phyloP scores from a whole-genome alignment of 345 rosid species.

The Eucalyptus cloeziana region DNA sequence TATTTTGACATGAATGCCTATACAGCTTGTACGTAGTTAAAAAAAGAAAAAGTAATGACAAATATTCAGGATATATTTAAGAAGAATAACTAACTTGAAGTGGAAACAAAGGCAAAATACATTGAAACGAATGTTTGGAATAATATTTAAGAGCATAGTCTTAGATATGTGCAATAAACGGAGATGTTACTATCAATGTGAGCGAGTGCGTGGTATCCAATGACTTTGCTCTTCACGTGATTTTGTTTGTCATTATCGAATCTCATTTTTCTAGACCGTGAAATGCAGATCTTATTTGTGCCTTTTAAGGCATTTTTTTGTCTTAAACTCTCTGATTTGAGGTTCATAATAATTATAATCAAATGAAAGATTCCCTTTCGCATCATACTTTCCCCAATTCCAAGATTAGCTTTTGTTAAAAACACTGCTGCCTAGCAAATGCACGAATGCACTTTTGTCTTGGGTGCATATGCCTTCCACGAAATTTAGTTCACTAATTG shows the following conservation, averaged over 20 bases:
- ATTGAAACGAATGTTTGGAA: background rate
- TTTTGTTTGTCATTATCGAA: background rate
- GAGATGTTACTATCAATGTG: rapidly evolving
- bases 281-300: background rate
- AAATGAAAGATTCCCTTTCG: background rate
- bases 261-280: background rate
- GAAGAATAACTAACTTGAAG: background rate
- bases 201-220: background rate
- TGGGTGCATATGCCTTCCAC: too few species aligned
- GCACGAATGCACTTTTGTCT: background rate
- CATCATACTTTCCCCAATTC: background rate
- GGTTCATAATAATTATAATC: background rate
- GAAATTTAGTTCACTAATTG: too few species aligned
- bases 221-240: background rate
- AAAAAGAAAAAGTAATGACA: background rate
- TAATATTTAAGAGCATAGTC: rapidly evolving
- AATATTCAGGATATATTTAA: background rate
- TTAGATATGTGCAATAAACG: rapidly evolving
- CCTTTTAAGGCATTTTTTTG: background rate
- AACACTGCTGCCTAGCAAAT: background rate
- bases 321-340: background rate
- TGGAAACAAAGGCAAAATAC: background rate
- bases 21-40: background rate
- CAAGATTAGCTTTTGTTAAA: background rate
- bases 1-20: background rate